A percentile compares a stretch with the other conserved stretches of the same genome.
phyloP scores from a whole-genome alignment of 805 yeast genomes.

The Saccharomyces eubayanus region DNA sequence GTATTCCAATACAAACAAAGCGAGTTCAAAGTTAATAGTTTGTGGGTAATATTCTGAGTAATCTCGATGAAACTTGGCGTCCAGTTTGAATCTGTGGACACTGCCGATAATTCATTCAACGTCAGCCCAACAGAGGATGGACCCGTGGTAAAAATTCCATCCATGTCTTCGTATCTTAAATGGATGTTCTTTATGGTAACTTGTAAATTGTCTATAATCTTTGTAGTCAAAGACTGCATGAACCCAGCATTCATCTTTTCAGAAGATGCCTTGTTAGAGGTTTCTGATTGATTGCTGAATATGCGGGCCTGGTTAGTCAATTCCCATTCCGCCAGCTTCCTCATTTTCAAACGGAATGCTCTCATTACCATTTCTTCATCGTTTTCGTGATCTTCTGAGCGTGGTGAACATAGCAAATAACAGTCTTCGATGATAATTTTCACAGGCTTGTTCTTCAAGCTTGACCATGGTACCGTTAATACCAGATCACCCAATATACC shows the following conservation, averaged over 20 bases:
- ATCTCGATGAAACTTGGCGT: conserved; percentile 74
- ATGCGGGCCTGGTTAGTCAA: conserved; percentile 40
- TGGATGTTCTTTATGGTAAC: conserved; percentile 87
- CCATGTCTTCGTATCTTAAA: conserved; percentile 78
- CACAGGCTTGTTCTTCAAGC: conserved; percentile 85
- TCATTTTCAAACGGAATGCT: conserved; percentile 57
- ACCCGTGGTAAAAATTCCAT: conserved; percentile 53
- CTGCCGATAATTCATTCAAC: conserved; percentile 79
- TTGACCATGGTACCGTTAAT: conserved; percentile 94
- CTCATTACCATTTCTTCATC: conserved; percentile 53
- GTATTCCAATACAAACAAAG: conserved; percentile 83
- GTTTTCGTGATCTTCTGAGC: conserved; percentile 36
- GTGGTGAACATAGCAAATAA: conserved; percentile 73
- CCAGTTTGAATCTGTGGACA: conserved; percentile 83
- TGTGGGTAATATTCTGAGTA: conserved; percentile 58
- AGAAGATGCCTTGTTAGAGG: conserved; percentile 30
- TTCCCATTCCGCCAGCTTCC: conserved; percentile 58
- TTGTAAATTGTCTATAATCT: conserved; percentile 87
- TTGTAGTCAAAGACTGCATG: conserved; percentile 78
- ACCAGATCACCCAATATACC: conserved; percentile 89
- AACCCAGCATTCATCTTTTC: conserved; percentile 62
- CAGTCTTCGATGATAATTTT: conserved; percentile 81
- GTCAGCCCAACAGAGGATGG: conserved; percentile 83
- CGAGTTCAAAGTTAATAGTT: conserved; percentile 64
- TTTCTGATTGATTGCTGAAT: conserved; percentile 5